Evolutionary conservation across 768 basidiomycete genomes (phyloP), one percentile per base, ranked within the genome.

Genomic region (Suillus americanus): DNA sequence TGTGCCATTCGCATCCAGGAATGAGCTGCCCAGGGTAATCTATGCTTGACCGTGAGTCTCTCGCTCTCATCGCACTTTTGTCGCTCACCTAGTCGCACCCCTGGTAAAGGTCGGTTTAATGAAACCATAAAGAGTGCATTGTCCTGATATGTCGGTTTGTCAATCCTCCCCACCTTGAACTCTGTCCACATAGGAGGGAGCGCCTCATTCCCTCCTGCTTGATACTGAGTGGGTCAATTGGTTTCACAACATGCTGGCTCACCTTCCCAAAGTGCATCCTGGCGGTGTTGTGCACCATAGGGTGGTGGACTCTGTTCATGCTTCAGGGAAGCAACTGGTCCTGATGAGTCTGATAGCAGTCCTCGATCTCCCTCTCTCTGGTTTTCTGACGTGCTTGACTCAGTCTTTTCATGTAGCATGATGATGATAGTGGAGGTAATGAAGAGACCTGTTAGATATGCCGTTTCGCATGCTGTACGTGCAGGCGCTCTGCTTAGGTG

Each of bases 231-330:
- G 3, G 0, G 10, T 41, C 3, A 30, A 12, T 10, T 3, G 1
- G 18, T 13, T 20, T 41, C 25, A 20, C 3, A 2, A 20, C 3
- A 1, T 18, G 2, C 1, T 41, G 0, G 10, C 57, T 59, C 18
- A 59, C 57, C 57, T 59, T 59, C 12, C 57, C 25, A 59, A 20
- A 59, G 38, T 28, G 57, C 57, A 59, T 59, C 38, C 57, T 20
- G 57, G 18, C 18, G 23, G 38, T 59, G 57, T 25, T 59, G 57
- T 20, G 57, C 57, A 13, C 40, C 40, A 59, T 56, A 56, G 1
- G 8, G 55, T 25, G 37, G 37, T 5, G 23, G 37, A 7, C 10
- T 5, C 14, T 25, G 4, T 16, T 16, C 13, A 3, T 8, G 14
- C 25, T 28, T 16, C 16, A 16, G 25, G 25, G 14, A 14, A 18